A percentile compares a stretch with the other conserved stretches of the same genome.
phyloP scores from a whole-genome alignment of 805 yeast genomes.

The Hanseniaspora lachancei region DNA sequence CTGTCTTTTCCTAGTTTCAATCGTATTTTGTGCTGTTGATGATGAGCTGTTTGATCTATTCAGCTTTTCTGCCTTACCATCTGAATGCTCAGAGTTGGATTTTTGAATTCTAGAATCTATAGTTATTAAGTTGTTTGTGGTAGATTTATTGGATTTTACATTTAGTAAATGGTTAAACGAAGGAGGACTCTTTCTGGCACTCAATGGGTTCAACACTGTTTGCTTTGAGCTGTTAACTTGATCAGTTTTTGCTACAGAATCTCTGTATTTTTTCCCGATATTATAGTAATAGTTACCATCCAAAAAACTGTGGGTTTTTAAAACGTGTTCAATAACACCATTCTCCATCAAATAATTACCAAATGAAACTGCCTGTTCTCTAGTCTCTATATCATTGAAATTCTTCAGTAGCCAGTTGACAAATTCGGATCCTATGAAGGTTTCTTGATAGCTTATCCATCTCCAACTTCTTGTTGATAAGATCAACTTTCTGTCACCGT shows the following conservation, averaged over 20 bases:
- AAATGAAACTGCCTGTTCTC: constrained; percentile 71
- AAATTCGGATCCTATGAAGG: constrained; percentile 74
- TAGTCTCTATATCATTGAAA: constrained; percentile 62
- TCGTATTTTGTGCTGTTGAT: neutral
- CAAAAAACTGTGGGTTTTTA: constrained; percentile 64
- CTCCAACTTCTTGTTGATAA: constrained; percentile 85
- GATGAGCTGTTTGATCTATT: neutral
- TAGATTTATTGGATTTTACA: neutral
- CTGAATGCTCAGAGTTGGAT: neutral
- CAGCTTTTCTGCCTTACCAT: constrained; percentile 13
- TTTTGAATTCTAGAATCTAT: neutral
- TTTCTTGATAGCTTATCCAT: constrained; percentile 58
- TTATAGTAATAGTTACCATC: constrained; percentile 91
- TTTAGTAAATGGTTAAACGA: constrained; percentile 9
- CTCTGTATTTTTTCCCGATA: constrained; percentile 43
- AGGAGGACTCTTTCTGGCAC: neutral
- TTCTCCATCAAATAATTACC: constrained; percentile 67
- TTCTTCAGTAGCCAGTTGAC: constrained; percentile 75
- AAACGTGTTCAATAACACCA: constrained; percentile 69
- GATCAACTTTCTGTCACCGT: constrained; percentile 44
- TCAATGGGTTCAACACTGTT: neutral
- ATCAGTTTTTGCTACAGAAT: constrained; percentile 13
- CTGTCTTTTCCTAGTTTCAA: constrained; percentile 17
- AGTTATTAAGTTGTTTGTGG: neutral
- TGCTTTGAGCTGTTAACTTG: neutral